These are phyloP conservation scores for Medicago ruthenica DNA, from an alignment of 306 rosid species.

Conservation along the genomic window DNA sequence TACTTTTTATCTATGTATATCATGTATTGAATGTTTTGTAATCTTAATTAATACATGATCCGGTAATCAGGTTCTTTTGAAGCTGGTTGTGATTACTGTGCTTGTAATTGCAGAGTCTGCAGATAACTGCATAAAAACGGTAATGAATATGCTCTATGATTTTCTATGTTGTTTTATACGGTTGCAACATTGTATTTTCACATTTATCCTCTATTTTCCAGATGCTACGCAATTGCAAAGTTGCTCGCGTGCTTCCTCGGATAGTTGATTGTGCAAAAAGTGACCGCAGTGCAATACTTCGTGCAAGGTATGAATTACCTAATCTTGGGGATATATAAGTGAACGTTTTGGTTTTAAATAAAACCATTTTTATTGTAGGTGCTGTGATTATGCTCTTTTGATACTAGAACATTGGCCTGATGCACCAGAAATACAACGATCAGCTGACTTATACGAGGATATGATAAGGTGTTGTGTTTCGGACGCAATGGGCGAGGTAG, in stretches of 20 bases:
- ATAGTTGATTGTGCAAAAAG: slow-evolving; percentile 89
- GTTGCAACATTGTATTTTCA: slow-evolving; percentile 33
- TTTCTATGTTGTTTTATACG: slow-evolving; percentile 3
- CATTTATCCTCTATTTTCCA: slow-evolving; percentile 46
- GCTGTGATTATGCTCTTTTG: slow-evolving; percentile 96
- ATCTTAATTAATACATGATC: slow-evolving; percentile 46
- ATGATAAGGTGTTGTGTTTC: slow-evolving; percentile 92
- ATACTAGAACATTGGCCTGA: slow-evolving; percentile 98
- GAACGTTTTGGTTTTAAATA: slow-evolving; percentile 37
- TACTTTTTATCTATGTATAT: slow-evolving; percentile 32
- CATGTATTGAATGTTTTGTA: slow-evolving; percentile 31
- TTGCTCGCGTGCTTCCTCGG: slow-evolving; percentile 89
- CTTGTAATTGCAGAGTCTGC: slow-evolving; percentile 99
- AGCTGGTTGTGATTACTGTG: slow-evolving; percentile 99
- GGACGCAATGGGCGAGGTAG: slow-evolving; percentile 99
- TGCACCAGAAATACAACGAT: slow-evolving; percentile 93
- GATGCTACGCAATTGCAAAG: slow-evolving; percentile 97
- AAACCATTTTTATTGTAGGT: slow-evolving; percentile 58
- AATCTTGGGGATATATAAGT: slow-evolving; percentile 9
- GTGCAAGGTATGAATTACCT: slow-evolving; percentile 77
- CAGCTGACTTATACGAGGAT: slow-evolving; percentile 89
- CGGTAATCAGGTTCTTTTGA: slow-evolving; percentile 91
- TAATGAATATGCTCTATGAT: slow-evolving; percentile 44
- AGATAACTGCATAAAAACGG: slow-evolving; percentile 98
- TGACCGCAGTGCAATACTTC: slow-evolving; percentile 90